Base-by-base conservation (phyloP, 805 yeast genomes). In the Priceomyces melissophilus region DNA sequence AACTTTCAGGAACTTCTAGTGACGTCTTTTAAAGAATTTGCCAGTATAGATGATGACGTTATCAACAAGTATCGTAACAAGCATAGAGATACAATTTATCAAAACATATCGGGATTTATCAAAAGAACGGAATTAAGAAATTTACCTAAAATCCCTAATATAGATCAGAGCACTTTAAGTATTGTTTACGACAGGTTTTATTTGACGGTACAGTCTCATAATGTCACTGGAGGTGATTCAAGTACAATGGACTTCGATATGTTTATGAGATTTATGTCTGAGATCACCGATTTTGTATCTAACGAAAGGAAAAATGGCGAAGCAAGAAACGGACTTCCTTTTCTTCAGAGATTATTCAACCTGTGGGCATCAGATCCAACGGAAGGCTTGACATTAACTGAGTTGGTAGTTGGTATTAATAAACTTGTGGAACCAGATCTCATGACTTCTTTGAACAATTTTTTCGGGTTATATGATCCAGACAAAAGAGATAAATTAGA, bases 81-180 rank as follows among this genome's bases (percentile, higher is more conserved):
- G 55, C 82, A 79, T 58, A 81, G 89, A 60, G 80, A 82, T 49
- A 78, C 82, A 34, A 91, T 93, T 33, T 80, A 86, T 55, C 86
- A 78, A 52, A 91, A 93, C 40, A 88, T 91, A 46, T 96, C 93
- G 50, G 73, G 81, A 1, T 91, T 91, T 67, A 95, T 93, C 28
- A 93, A 91, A 61, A 75, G 96, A 42, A 87, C 97, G 0, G 96
- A 93, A 60, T 60, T 93, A 31, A 74, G 99, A 49, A 90, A 88
- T 60, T 67, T 91, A 40, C 91, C 95, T 28, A 82, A 83, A 56
- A 78, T 87, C 1, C 74, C 71, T 17, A 78, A 84, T 54, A 63
- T 91, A 27, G 58, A 71, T 3, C 69, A 63, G 17, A 81, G 72
- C 0, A 78, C 86, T 30, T 49, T 88, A 12, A 79, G 88, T 3